Conservation (phyloP, 169 alveolate species). For the Miamiensis avidus region DNA sequence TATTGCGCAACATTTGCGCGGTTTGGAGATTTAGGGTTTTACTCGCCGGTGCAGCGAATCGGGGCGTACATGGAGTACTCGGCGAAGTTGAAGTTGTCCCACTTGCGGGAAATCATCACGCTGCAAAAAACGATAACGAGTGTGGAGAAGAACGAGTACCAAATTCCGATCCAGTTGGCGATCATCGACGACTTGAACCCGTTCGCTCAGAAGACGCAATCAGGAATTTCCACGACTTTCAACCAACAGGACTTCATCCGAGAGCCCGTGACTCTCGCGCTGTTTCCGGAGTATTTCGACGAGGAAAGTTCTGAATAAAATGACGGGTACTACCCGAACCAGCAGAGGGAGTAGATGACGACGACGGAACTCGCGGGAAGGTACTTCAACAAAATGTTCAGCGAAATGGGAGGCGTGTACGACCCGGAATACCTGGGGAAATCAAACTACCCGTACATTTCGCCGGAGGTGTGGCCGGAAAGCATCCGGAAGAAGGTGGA, state of each 20-base stretch:
- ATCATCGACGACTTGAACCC: slow-evolving; percentile 54
- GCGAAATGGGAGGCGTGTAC: slow-evolving; percentile 46
- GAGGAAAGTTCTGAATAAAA: no score
- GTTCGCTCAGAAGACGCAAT: slow-evolving; percentile 54
- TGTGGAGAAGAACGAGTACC: slow-evolving; percentile 51
- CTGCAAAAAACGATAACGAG: slow-evolving; percentile 59
- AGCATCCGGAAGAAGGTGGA: slow-evolving; percentile 47
- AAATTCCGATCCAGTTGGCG: slow-evolving; percentile 54
- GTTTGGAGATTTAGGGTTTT: slow-evolving; percentile 81
- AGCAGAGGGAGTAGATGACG: slow-evolving; percentile 25
- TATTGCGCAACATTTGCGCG: slow-evolving; percentile 81
- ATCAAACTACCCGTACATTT: slow-evolving; percentile 38
- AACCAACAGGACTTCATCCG: slow-evolving; percentile 26
- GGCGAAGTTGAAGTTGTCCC: slow-evolving; percentile 71
- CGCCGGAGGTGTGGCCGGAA: slow-evolving; percentile 52
- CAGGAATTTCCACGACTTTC: slow-evolving; percentile 37
- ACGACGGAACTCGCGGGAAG: slow-evolving; percentile 21
- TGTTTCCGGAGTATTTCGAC: slow-evolving; percentile 45
- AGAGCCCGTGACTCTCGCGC: slow-evolving; percentile 38
- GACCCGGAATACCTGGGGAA: slow-evolving; percentile 47
- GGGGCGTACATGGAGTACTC: slow-evolving; percentile 79
- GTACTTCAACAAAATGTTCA: slow-evolving; percentile 17
- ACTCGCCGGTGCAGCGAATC: slow-evolving; percentile 78
- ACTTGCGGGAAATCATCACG: slow-evolving; percentile 68
- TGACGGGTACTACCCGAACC: no score